Conservation (phyloP, 2,329 filamentous ascomycete species). For the Zasmidium cellare region DNA sequence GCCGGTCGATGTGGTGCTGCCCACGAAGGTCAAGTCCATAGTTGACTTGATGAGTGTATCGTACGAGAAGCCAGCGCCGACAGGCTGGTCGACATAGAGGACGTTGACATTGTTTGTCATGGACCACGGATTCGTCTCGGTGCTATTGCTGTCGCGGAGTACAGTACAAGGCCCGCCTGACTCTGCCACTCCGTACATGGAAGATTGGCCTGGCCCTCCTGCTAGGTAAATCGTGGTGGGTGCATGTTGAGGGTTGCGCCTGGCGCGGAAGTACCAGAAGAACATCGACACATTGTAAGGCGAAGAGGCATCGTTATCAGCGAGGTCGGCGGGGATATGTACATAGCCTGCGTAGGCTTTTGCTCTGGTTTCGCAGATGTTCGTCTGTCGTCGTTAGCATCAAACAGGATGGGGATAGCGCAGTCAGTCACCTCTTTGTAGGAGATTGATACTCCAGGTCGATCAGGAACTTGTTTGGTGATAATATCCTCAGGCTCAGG, state of each 20-base stretch:
- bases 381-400: slow-evolving; percentile 17
- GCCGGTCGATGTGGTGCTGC: slow-evolving; percentile 19
- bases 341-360: slow-evolving; percentile 59
- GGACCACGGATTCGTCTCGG: slow-evolving; percentile 54
- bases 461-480: slow-evolving; percentile 10
- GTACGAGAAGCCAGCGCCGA: slow-evolving; percentile 59
- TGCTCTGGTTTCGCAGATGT: slow-evolving; percentile 56
- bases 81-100: slow-evolving; percentile 62
- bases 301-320: slow-evolving; percentile 13
- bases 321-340: slow-evolving; percentile 48
- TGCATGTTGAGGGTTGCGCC: slow-evolving; percentile 52
- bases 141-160: slow-evolving; percentile 40
- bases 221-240: slow-evolving; percentile 63
- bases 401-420: background rate
- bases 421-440: slow-evolving; percentile 19
- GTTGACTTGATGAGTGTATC: slow-evolving; percentile 62
- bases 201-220: slow-evolving; percentile 60
- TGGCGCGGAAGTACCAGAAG: slow-evolving; percentile 66
- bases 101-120: slow-evolving; percentile 62
- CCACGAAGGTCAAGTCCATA: slow-evolving; percentile 46
- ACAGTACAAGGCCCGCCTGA: slow-evolving; percentile 44
- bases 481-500: slow-evolving; percentile 11
- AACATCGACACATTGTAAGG: slow-evolving; percentile 49
- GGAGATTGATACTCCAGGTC: slow-evolving; percentile 25
- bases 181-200: slow-evolving; percentile 59